These are phyloP conservation scores for Graphilbum fragrans DNA, from an alignment of 2,329 filamentous ascomycete genomes.

Conservation along the genomic window DNA sequence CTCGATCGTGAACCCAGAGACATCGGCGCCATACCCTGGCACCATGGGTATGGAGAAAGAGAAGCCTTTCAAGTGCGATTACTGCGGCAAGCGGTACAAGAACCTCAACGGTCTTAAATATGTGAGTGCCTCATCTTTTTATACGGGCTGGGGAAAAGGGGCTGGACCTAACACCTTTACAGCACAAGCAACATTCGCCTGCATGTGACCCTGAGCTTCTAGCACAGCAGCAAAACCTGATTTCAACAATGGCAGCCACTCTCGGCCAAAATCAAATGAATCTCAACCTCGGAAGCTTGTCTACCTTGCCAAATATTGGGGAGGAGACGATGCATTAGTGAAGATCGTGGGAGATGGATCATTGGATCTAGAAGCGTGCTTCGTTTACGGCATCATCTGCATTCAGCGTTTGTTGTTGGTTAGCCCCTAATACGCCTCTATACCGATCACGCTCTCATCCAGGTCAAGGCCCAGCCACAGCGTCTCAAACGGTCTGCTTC, in stretches of 20 bases:
- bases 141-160: no score
- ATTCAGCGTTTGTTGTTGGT: no score
- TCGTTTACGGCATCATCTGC: no score
- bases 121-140: constrained; percentile 29
- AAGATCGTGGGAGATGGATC: background rate
- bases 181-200: constrained; percentile 72
- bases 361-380: no score
- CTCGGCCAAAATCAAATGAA: constrained; percentile 15
- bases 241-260: constrained; percentile 20
- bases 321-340: constrained; percentile 25
- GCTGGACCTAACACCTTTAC: constrained; percentile 20
- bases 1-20: constrained; percentile 95
- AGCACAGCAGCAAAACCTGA: constrained; percentile 23
- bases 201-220: constrained; percentile 77
- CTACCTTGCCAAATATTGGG: constrained; percentile 27
- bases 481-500: no score
- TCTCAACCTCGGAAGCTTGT: constrained; percentile 19
- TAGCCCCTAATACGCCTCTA: no score
- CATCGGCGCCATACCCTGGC: constrained; percentile 84
- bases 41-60: constrained; percentile 99
- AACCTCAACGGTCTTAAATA: constrained; percentile 98
- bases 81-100: constrained; percentile 97
- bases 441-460: no score
- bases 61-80: constrained; percentile 95
- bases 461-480: no score